These are phyloP conservation scores for Oryza glaberrima DNA, from an alignment of 176 grass and related monocot genomes.

Conservation along the genomic window DNA sequence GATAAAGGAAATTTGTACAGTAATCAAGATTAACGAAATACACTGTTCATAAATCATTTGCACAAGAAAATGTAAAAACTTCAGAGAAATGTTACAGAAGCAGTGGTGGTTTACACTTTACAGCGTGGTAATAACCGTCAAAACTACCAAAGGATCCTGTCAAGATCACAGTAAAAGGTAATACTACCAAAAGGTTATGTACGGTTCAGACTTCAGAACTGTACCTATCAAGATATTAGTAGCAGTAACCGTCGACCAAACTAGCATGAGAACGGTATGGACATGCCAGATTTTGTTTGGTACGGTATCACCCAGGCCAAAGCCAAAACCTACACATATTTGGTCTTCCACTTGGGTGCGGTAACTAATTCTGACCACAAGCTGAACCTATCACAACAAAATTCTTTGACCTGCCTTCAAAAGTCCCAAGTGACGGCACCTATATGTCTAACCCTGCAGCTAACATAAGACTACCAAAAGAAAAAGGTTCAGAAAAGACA, in stretches of 20 bases:
- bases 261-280: not conserved
- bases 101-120: not conserved
- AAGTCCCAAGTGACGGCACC: slow-evolving; percentile 31
- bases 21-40: not conserved
- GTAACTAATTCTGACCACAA: slow-evolving; percentile 28
- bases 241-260: slow-evolving; percentile 39
- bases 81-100: not conserved
- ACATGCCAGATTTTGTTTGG: slow-evolving; percentile 43
- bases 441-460: slow-evolving; percentile 28
- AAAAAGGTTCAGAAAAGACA: not conserved
- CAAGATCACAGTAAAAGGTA: slow-evolving; percentile 43
- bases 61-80: not conserved
- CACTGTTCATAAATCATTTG: not conserved
- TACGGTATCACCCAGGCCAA: slow-evolving; percentile 24
- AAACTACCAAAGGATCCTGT: slow-evolving; percentile 23
- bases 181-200: slow-evolving; percentile 15
- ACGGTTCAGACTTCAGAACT: slow-evolving; percentile 29
- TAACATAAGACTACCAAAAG: slow-evolving; percentile 36
- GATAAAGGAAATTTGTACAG: not conserved
- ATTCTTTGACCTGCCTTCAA: slow-evolving; percentile 18
- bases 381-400: not conserved
- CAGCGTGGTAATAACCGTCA: slow-evolving; percentile 19
- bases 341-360: not conserved
- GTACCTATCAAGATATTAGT: not conserved
- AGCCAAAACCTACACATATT: not conserved